phyloP scores from a whole-genome alignment of 108 stramenopile species.

The Skeletonema costatum region DNA sequence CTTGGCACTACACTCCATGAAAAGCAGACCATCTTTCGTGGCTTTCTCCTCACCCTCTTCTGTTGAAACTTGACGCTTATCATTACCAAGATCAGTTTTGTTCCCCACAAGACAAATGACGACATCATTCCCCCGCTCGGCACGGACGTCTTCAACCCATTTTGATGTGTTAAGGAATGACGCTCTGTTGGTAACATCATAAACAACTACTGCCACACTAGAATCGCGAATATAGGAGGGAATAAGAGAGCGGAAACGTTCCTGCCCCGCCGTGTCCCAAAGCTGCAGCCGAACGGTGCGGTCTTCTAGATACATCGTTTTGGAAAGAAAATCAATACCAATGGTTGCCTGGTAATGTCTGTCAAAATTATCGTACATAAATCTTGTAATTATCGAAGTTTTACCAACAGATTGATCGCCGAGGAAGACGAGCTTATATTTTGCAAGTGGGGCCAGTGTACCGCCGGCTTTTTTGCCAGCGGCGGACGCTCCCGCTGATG shows the following conservation, averaged over 20 bases:
- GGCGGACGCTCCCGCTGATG: constrained; percentile 1
- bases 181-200: constrained; percentile 97
- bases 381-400: constrained; percentile 98
- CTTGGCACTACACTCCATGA: constrained; percentile 99
- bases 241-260: constrained; percentile 93
- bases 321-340: constrained; percentile 99
- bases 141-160: constrained; percentile 98
- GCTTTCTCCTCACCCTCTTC: constrained; percentile 98
- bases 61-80: constrained; percentile 93
- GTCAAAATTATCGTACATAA: constrained; percentile 97
- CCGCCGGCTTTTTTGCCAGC: constrained; percentile 23
- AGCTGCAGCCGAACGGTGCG: constrained; percentile 98
- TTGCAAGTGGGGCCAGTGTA: constrained; percentile 87
- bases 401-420: constrained; percentile 99
- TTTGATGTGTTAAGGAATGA: constrained; percentile 97
- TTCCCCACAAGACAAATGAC: constrained; percentile 99
- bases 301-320: constrained; percentile 98
- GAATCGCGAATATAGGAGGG: constrained; percentile 99
- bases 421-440: constrained; percentile 99
- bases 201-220: constrained; percentile 97
- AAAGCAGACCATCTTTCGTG: constrained; percentile 91
- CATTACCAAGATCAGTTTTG: constrained; percentile 97
- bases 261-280: constrained; percentile 99
- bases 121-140: constrained; percentile 97
- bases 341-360: constrained; percentile 99